A percentile compares a stretch with the other conserved stretches of the same genome.
Conservation (phyloP, 306 rosid genomes). For the Sphenostylis stenocarpa region DNA sequence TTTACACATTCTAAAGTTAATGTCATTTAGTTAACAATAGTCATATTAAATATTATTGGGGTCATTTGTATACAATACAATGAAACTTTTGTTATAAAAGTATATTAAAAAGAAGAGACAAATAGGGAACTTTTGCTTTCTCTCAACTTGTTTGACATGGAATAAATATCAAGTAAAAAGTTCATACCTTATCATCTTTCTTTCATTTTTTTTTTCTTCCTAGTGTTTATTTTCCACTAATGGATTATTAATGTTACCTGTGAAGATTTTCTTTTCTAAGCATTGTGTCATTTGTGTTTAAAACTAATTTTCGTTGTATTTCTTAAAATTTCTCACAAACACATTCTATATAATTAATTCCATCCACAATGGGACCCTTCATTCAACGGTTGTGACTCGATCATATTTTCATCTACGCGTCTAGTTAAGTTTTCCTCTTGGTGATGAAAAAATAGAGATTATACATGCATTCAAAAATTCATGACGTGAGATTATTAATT, state of each 20-base stretch:
- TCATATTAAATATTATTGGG: too few species aligned
- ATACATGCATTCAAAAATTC: too few species aligned
- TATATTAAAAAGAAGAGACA: not conserved
- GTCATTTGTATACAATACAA: not conserved
- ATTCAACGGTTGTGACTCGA: constrained; percentile 6
- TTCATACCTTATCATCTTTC: not conserved
- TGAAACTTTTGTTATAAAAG: not conserved
- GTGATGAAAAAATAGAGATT: too few species aligned
- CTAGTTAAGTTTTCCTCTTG: not conserved
- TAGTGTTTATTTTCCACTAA: not conserved
- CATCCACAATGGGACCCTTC: not conserved
- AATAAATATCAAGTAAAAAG: constrained; percentile 23
- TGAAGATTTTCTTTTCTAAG: not conserved
- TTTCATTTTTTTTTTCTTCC: not conserved
- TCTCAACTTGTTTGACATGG: constrained; percentile 32
- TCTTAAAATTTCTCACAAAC: not conserved
- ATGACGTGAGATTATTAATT: too few species aligned
- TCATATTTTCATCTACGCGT: not conserved
- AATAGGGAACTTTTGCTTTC: constrained; percentile 19
- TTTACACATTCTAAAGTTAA: too few species aligned
- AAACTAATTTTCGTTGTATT: not conserved
- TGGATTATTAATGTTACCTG: not conserved
- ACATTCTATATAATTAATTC: not conserved
- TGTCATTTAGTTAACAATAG: too few species aligned
- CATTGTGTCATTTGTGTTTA: not conserved